Conservation (phyloP, 1,284 basidiomycete genomes). For the Cystobasidium pallidum region DNA sequence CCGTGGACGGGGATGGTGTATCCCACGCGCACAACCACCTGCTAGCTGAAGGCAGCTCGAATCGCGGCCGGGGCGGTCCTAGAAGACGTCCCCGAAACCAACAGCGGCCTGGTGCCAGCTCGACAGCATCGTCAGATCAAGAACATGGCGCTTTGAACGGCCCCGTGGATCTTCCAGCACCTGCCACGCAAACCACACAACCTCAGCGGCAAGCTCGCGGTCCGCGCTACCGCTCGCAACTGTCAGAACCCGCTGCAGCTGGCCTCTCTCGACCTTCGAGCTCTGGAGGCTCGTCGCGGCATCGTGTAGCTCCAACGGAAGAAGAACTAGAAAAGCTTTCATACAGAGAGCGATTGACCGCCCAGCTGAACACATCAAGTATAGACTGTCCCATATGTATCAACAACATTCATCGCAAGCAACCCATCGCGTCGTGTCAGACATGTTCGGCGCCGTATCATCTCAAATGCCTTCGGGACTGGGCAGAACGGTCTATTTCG, state of each 20-base stretch:
- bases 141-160: slow-evolving; percentile 11
- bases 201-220: slow-evolving; percentile 7
- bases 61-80: slow-evolving; percentile 12
- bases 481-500: slow-evolving; percentile 62
- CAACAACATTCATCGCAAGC: slow-evolving; percentile 68
- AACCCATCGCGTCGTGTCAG: slow-evolving; percentile 77
- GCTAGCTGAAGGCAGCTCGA: not conserved
- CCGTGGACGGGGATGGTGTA: not conserved
- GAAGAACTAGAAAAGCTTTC: slow-evolving; percentile 40
- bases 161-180: slow-evolving; percentile 32
- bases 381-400: slow-evolving; percentile 79
- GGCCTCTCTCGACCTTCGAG: slow-evolving; percentile 18
- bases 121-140: slow-evolving; percentile 38
- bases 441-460: slow-evolving; percentile 85
- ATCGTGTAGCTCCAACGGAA: slow-evolving; percentile 26
- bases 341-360: slow-evolving; percentile 48
- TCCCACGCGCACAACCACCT: not conserved
- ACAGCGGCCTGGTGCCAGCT: slow-evolving; percentile 5
- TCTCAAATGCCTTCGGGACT: slow-evolving; percentile 74
- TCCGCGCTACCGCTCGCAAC: slow-evolving; percentile 39
- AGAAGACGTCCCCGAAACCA: slow-evolving; percentile 10
- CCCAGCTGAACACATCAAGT: slow-evolving; percentile 47
- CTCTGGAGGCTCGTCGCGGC: slow-evolving; percentile 5
- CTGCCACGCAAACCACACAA: slow-evolving; percentile 33
- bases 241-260: slow-evolving; percentile 35